Conservation (phyloP, 345 rosid genomes). For the Laguncularia racemosa region DNA sequence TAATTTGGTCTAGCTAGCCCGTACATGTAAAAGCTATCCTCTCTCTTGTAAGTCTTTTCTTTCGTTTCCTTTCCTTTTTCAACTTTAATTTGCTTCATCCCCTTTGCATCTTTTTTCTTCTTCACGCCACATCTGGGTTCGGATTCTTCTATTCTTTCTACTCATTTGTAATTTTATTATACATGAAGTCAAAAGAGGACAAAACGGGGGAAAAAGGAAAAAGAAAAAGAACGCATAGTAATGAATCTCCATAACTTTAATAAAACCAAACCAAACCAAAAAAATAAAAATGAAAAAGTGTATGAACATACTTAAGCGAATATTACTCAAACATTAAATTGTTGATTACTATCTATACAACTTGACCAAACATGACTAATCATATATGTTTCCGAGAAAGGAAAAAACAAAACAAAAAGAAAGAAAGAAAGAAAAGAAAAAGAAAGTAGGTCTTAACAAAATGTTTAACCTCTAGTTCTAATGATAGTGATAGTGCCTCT, state of each 20-base stretch:
- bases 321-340: too few relatives aligned
- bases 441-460: constrained; percentile 7
- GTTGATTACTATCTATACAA: constrained; percentile 10
- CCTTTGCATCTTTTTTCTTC: constrained; percentile 18
- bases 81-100: constrained; percentile 6
- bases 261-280: too few relatives aligned
- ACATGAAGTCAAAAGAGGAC: not conserved
- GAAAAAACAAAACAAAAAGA: not conserved
- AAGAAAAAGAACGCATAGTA: too few relatives aligned
- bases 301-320: not conserved
- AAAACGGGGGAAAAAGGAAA: too few relatives aligned
- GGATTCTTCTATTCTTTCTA: constrained; percentile 3
- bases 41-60: constrained; percentile 1
- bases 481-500: constrained; percentile 96
- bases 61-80: not conserved
- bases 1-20: too few relatives aligned
- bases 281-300: too few relatives aligned
- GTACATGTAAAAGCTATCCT: not conserved
- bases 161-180: not conserved
- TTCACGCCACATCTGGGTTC: constrained; percentile 26
- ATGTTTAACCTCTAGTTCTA: constrained; percentile 81
- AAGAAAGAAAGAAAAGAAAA: constrained; percentile 8
- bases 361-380: too few relatives aligned
- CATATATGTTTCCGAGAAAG: too few relatives aligned
- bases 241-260: too few relatives aligned